phyloP scores from a whole-genome alignment of 169 alveolate species.

The Plasmodium billcollinsi region DNA sequence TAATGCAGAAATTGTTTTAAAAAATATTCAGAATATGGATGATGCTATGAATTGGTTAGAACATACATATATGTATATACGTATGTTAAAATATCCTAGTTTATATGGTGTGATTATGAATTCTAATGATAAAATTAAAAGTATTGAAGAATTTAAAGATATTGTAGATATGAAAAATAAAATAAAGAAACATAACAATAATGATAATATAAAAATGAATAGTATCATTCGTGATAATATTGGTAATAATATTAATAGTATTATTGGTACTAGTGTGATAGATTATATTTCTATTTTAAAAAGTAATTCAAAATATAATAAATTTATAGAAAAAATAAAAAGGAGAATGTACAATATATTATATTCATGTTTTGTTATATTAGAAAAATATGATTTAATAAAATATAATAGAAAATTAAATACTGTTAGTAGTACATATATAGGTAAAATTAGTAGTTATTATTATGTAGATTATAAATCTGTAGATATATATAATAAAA shows the following conservation, averaged over 20 bases:
- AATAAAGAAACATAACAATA: conserved; percentile 18
- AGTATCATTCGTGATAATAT: too few relatives aligned
- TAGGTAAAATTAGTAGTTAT: conserved; percentile 98
- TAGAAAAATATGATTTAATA: conserved; percentile 94
- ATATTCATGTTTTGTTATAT: conserved; percentile 94
- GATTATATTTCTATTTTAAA: background rate
- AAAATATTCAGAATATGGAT: conserved; percentile 93
- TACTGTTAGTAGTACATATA: conserved; percentile 94
- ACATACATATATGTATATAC: conserved; percentile 96
- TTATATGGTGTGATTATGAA: conserved; percentile 91
- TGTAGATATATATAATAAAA: conserved; percentile 95
- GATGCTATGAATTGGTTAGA: conserved; percentile 99
- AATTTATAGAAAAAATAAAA: conserved; percentile 67
- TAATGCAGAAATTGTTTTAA: conserved; percentile 98
- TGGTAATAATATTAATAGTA: background rate
- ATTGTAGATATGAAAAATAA: conserved; percentile 5
- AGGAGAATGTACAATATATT: conserved; percentile 70
- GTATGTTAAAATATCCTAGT: conserved; percentile 93
- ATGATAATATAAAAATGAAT: too few relatives aligned
- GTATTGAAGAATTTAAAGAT: conserved; percentile 26
- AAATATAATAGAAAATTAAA: conserved; percentile 95
- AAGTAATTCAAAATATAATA: conserved; percentile 15
- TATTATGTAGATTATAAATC: conserved; percentile 97
- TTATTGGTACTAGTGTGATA: too few relatives aligned
- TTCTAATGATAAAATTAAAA: too few relatives aligned